phyloP scores from a whole-genome alignment of 768 basidiomycete genomes.

The Kwoniella botswanensis region DNA sequence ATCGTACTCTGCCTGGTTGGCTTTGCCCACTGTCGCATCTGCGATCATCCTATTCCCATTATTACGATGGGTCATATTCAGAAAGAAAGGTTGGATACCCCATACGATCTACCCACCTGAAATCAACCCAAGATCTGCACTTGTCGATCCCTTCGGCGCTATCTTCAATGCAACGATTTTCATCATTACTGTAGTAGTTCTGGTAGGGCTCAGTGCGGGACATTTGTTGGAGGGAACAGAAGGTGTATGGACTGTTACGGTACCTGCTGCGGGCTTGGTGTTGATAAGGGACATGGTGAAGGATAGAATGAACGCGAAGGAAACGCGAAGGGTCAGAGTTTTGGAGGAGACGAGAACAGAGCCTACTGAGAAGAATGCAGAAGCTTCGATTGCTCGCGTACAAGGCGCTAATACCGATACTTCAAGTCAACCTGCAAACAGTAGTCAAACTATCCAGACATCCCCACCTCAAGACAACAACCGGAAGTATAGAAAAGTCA shows the following conservation, averaged over 20 bases:
- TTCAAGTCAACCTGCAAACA: too few species aligned
- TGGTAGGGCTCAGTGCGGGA: slow-evolving; percentile 72
- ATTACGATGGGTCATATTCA: slow-evolving; percentile 47
- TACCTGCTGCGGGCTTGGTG: slow-evolving; percentile 78
- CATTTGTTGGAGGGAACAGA: slow-evolving; percentile 53
- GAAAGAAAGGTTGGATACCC: slow-evolving; percentile 40
- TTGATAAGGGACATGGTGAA: slow-evolving; percentile 66
- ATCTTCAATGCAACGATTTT: slow-evolving; percentile 74
- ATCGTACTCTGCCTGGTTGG: slow-evolving; percentile 79
- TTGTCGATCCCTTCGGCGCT: slow-evolving; percentile 77
- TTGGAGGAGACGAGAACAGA: not conserved
- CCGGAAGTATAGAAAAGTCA: not conserved
- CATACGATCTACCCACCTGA: slow-evolving; percentile 47
- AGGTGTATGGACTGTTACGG: slow-evolving; percentile 65
- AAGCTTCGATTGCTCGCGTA: not conserved
- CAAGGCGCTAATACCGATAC: too few species aligned
- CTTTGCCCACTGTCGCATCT: slow-evolving; percentile 75
- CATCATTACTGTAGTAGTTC: slow-evolving; percentile 69
- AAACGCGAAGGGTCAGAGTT: not conserved
- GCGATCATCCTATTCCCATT: slow-evolving; percentile 67
- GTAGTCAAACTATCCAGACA: too few species aligned
- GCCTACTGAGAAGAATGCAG: not conserved
- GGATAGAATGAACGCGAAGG: not conserved
- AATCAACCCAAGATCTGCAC: slow-evolving; percentile 65
- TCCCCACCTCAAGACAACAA: not conserved